These are phyloP conservation scores for Bisporella sp. DNA, from an alignment of 2,329 filamentous ascomycete species.

Conservation along the genomic window DNA sequence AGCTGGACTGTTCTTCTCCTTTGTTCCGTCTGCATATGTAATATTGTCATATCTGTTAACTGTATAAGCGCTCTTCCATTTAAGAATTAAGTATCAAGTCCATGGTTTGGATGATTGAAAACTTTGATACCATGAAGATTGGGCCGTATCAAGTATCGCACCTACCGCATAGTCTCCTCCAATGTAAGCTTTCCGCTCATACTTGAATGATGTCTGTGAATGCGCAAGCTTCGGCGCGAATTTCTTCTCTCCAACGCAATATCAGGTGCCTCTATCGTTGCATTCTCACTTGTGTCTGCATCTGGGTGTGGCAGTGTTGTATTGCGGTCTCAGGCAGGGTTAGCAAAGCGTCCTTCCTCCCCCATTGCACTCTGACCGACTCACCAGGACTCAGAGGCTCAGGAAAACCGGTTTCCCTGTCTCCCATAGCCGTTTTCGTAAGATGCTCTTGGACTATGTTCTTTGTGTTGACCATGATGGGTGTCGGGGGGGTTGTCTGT, in stretches of 20 bases:
- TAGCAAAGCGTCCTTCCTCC: not conserved
- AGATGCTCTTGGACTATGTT: no score
- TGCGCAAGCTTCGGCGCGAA: conserved; percentile 9
- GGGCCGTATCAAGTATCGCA: not conserved
- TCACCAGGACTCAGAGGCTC: conserved; percentile 24
- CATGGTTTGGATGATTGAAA: no score
- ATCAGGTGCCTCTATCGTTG: conserved; percentile 49
- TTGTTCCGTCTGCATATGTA: conserved; percentile 14
- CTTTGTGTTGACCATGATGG: no score
- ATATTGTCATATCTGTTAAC: conserved; percentile 18
- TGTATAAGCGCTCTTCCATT: not conserved
- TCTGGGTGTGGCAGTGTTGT: conserved; percentile 57
- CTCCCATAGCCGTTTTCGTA: no score
- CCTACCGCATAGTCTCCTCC: conserved; percentile 1
- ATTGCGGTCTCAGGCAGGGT: conserved; percentile 36
- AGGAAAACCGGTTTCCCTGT: conserved; percentile 30
- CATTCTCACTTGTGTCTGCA: conserved; percentile 49
- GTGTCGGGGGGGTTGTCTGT: no score
- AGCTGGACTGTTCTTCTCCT: conserved; percentile 5
- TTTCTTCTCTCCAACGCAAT: conserved; percentile 32
- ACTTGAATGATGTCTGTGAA: conserved; percentile 11
- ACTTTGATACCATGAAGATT: no score
- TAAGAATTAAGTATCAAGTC: no score
- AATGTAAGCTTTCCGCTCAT: conserved; percentile 4
- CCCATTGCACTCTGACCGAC: not conserved